These are phyloP conservation scores for Coniella lustricola DNA, from an alignment of 2,329 filamentous ascomycete genomes.

Conservation along the genomic window DNA sequence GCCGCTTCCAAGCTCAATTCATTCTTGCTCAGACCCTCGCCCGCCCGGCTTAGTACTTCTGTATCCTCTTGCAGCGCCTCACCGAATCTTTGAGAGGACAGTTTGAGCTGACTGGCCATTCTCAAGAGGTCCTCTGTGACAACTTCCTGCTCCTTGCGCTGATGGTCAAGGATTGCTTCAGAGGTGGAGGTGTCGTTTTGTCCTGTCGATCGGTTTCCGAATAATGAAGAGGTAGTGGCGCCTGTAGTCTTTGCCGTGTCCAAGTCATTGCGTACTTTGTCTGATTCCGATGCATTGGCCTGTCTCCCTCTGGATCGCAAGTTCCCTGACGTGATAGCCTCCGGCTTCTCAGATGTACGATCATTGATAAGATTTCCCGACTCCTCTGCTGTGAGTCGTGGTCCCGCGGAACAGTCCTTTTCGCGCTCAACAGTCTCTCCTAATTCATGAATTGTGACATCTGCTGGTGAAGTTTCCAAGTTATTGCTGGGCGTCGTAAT, in stretches of 20 bases:
- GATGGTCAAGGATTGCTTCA: conserved; percentile 67
- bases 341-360: conserved; percentile 13
- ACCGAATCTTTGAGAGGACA: conserved; percentile 65
- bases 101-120: conserved; percentile 72
- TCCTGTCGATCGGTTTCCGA: conserved; percentile 11
- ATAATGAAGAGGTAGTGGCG: conserved; percentile 11
- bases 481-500: conserved; percentile 50
- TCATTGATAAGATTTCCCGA: conserved; percentile 6
- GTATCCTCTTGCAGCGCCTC: conserved; percentile 65
- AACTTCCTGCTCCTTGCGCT: conserved; percentile 75
- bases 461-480: conserved; percentile 31
- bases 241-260: conserved; percentile 17
- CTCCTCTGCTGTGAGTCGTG: not conserved
- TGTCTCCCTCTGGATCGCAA: conserved; percentile 25
- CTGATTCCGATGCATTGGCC: conserved; percentile 5
- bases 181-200: conserved; percentile 39
- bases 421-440: conserved; percentile 16
- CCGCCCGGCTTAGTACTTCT: conserved; percentile 62
- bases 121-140: conserved; percentile 74
- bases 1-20: conserved; percentile 70
- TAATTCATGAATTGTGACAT: conserved; percentile 18
- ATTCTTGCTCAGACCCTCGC: conserved; percentile 70
- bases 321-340: conserved; percentile 26
- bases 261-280: not conserved
- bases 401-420: not conserved